A percentile compares a stretch with the other conserved stretches of the same genome.
Conservation (phyloP, 1,284 basidiomycete species). For the Mycena sp. region DNA sequence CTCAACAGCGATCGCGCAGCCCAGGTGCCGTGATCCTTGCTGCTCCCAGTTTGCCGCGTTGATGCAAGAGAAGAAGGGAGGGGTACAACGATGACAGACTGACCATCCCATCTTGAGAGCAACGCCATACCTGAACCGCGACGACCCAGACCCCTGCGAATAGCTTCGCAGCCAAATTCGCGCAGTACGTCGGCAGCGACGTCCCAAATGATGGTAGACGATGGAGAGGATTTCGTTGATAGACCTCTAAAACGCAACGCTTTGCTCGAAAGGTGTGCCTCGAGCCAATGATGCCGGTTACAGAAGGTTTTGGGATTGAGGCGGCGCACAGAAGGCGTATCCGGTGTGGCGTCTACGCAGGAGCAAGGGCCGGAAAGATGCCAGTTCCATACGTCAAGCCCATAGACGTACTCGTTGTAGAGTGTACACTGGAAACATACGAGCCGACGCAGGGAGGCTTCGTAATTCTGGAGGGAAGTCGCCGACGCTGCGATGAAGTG, state of each 20-base stretch:
- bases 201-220: conserved; percentile 47
- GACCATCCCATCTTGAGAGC: conserved; percentile 18
- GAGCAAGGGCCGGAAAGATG: conserved; percentile 53
- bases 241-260: conserved; percentile 34
- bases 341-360: conserved; percentile 36
- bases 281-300: conserved; percentile 49
- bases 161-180: conserved; percentile 46
- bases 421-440: conserved; percentile 56
- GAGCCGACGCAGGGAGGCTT: conserved; percentile 49
- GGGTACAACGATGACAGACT: conserved; percentile 10
- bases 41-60: conserved; percentile 12
- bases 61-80: conserved; percentile 10
- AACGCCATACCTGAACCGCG: conserved; percentile 3
- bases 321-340: conserved; percentile 8
- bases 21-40: conserved; percentile 12
- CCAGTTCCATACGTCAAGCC: conserved; percentile 59
- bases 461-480: conserved; percentile 50
- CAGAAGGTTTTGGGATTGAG: conserved; percentile 45
- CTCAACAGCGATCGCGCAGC: conserved; percentile 33
- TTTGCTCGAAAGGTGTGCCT: conserved; percentile 47
- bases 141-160: conserved; percentile 15
- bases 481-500: conserved; percentile 47
- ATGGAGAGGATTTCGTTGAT: conserved; percentile 2
- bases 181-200: conserved; percentile 44
- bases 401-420: conserved; percentile 59